Conservation (phyloP, 495 filamentous ascomycete species). For the Extremus antarcticus region DNA sequence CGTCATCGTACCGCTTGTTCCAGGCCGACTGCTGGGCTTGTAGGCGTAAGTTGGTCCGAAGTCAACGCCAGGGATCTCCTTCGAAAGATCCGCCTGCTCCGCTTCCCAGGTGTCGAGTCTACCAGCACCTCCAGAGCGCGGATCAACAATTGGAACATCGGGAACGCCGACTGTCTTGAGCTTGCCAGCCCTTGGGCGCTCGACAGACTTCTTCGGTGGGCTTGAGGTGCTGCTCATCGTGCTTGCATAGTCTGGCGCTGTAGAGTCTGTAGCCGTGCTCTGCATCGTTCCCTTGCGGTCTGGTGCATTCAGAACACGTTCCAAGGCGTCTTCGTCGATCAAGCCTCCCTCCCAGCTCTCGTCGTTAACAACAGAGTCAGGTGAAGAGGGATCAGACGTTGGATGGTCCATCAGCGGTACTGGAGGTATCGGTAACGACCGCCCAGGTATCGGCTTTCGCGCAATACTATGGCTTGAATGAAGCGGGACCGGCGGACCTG, state of each 20-base stretch:
- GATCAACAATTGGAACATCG: constrained; percentile 23
- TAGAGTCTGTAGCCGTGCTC: constrained; percentile 2
- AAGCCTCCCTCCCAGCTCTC: constrained; percentile 12
- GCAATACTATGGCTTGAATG: constrained; percentile 37
- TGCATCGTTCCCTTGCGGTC: constrained; percentile 11
- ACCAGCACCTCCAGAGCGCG: background rate
- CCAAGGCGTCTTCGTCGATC: constrained; percentile 13
- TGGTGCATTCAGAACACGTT: constrained; percentile 3
- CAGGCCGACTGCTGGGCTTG: constrained; percentile 37
- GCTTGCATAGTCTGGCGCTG: constrained; percentile 36
- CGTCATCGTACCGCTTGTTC: constrained; percentile 36
- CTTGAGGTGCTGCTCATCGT: constrained; percentile 18
- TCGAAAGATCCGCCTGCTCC: constrained; percentile 3
- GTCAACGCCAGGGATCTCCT: constrained; percentile 65
- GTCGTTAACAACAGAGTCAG: constrained; percentile 6
- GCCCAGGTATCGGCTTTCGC: constrained; percentile 54
- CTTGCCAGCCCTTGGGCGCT: constrained; percentile 69
- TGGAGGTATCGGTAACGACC: background rate
- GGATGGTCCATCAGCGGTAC: constrained; percentile 18
- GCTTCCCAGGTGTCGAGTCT: constrained; percentile 11
- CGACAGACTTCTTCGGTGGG: constrained; percentile 24
- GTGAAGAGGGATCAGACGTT: background rate
- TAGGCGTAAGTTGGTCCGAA: constrained; percentile 71
- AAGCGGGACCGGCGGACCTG: background rate
- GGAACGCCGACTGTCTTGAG: constrained; percentile 66